These are phyloP conservation scores for Ajuga chamaepitys DNA, from an alignment of 257 asterid species.

Conservation along the genomic window DNA sequence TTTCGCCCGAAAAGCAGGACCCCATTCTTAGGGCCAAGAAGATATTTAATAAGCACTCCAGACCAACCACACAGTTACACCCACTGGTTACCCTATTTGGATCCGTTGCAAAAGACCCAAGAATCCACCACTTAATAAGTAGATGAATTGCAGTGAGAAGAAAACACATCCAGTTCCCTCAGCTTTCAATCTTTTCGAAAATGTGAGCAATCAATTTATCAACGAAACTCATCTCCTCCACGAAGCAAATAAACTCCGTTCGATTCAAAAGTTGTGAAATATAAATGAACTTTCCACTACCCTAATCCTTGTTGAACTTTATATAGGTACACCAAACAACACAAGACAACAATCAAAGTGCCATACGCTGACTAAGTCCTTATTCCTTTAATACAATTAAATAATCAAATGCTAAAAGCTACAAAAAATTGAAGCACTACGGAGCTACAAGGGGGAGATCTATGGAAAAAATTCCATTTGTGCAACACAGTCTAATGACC, in stretches of 20 bases:
- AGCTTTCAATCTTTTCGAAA: conserved; percentile 1
- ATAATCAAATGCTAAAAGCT: conserved; percentile 8
- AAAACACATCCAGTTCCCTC: neutral
- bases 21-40: conserved; percentile 91
- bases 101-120: conserved; percentile 44
- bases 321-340: neutral
- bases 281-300: too few relatives aligned
- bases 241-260: neutral
- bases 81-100: conserved; percentile 33
- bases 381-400: neutral
- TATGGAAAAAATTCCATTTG: neutral
- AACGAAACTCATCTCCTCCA: neutral
- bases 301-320: too few relatives aligned
- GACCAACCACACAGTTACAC: conserved; percentile 46
- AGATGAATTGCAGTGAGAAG: neutral
- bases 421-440: neutral
- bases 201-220: neutral
- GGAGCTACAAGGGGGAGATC: conserved; percentile 16
- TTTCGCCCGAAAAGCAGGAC: conserved; percentile 80
- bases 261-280: too few relatives aligned
- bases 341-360: neutral
- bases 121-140: conserved; percentile 5
- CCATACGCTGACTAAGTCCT: neutral
- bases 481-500: too few relatives aligned
- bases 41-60: conserved; percentile 64